Conservation (phyloP, 2,329 filamentous ascomycete genomes). For the Aspergillus thermomutatus region DNA sequence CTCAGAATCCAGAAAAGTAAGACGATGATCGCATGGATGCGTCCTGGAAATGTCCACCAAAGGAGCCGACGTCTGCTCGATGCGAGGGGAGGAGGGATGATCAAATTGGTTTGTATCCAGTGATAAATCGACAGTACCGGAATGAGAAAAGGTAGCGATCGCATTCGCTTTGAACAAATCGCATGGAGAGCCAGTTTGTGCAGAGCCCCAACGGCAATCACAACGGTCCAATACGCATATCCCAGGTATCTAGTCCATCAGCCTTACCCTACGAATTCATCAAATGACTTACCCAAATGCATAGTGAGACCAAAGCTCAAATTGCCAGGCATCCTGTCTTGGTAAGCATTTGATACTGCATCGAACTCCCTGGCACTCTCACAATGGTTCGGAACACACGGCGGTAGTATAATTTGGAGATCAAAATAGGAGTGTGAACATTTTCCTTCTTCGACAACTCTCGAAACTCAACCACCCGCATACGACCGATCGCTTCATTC, state of each 20-base stretch:
- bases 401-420: conserved; percentile 29
- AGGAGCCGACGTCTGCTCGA: conserved; percentile 40
- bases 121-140: conserved; percentile 16
- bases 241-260: conserved; percentile 23
- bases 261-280: neutral
- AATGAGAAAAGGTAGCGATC: conserved; percentile 1
- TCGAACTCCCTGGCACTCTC: conserved; percentile 4
- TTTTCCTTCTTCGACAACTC: conserved; percentile 23
- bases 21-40: conserved; percentile 47
- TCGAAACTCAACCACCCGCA: conserved; percentile 30
- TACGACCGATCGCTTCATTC: conserved; percentile 28
- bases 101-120: conserved; percentile 38
- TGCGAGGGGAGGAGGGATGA: conserved; percentile 44
- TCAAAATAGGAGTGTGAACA: conserved; percentile 26
- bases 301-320: conserved; percentile 33
- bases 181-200: conserved; percentile 26
- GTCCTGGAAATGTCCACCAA: conserved; percentile 47
- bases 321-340: conserved; percentile 29
- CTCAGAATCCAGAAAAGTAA: conserved; percentile 45
- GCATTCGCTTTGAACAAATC: conserved; percentile 9
- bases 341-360: no score
- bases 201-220: conserved; percentile 34
- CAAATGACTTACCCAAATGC: conserved; percentile 32
- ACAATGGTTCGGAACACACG: conserved; percentile 33
- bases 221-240: conserved; percentile 40